Conservation (phyloP, 805 yeast species). For the Candida silvicultrix region DNA sequence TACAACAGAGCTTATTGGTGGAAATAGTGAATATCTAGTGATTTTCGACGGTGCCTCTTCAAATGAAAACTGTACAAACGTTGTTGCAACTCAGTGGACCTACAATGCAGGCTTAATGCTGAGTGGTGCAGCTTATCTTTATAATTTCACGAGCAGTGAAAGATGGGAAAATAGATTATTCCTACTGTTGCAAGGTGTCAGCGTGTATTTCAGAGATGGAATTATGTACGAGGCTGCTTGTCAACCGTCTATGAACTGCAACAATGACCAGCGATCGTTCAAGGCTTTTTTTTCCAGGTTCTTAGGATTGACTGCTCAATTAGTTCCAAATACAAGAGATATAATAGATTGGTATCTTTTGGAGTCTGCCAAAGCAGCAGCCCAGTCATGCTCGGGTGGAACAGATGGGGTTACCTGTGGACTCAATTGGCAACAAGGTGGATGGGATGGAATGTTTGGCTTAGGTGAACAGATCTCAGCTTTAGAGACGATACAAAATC, state of each 20-base stretch:
- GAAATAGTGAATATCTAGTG: constrained; percentile 25
- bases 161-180: constrained; percentile 62
- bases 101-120: constrained; percentile 79
- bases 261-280: constrained; percentile 88
- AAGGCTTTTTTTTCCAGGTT: constrained; percentile 77
- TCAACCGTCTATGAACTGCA: constrained; percentile 55
- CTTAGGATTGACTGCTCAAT: constrained; percentile 64
- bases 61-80: constrained; percentile 51
- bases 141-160: constrained; percentile 60
- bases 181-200: constrained; percentile 47
- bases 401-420: constrained; percentile 88
- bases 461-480: constrained; percentile 91
- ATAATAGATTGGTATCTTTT: constrained; percentile 28
- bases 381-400: constrained; percentile 82
- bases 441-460: constrained; percentile 74
- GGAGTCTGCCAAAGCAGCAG: constrained; percentile 65
- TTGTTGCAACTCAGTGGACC: constrained; percentile 68
- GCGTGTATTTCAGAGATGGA: constrained; percentile 46
- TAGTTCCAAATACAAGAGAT: constrained; percentile 50
- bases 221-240: constrained; percentile 83
- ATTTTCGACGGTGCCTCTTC: constrained; percentile 66
- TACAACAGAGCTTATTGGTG: constrained; percentile 32
- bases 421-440: constrained; percentile 59
- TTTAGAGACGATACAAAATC: constrained; percentile 51
- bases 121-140: constrained; percentile 76